Conservation (phyloP, 176 grass and related monocot genomes). For the Zea luxurians region DNA sequence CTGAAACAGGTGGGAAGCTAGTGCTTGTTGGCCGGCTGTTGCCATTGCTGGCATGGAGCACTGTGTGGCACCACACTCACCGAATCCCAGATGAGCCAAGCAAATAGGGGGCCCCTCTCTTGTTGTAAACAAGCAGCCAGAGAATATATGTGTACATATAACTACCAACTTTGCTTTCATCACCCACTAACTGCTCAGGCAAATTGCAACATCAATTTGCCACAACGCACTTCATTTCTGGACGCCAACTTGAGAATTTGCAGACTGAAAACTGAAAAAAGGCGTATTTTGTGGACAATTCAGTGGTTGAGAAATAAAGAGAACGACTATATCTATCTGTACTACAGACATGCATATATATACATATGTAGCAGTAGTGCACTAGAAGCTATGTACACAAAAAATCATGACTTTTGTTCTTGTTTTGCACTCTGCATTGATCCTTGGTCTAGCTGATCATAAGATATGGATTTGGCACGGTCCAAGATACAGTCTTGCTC, state of each 20-base stretch:
- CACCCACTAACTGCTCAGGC: conserved; percentile 35
- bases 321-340: conserved; percentile 14
- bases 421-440: conserved; percentile 35
- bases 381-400: conserved; percentile 7
- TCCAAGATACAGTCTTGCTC: conserved; percentile 32
- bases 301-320: conserved; percentile 45
- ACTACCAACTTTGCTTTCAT: conserved; percentile 44
- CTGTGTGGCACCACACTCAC: conserved; percentile 46
- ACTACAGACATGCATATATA: neutral
- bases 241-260: conserved; percentile 32
- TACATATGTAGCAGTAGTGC: conserved; percentile 8
- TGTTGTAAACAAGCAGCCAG: conserved; percentile 39
- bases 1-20: conserved; percentile 49
- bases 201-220: conserved; percentile 34
- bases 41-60: conserved; percentile 41
- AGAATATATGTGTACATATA: conserved; percentile 4
- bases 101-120: conserved; percentile 39
- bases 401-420: conserved; percentile 12
- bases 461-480: conserved; percentile 13
- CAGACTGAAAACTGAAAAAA: conserved; percentile 3
- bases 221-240: conserved; percentile 11
- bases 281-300: neutral
- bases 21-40: conserved; percentile 36
- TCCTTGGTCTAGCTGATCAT: conserved; percentile 27
- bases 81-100: conserved; percentile 48